Percentiles rank a stretch among this genome's conserved stretches.
Evolutionary conservation across 2,329 filamentous ascomycete species (phyloP).

Genomic region (Boeremia exigua): DNA sequence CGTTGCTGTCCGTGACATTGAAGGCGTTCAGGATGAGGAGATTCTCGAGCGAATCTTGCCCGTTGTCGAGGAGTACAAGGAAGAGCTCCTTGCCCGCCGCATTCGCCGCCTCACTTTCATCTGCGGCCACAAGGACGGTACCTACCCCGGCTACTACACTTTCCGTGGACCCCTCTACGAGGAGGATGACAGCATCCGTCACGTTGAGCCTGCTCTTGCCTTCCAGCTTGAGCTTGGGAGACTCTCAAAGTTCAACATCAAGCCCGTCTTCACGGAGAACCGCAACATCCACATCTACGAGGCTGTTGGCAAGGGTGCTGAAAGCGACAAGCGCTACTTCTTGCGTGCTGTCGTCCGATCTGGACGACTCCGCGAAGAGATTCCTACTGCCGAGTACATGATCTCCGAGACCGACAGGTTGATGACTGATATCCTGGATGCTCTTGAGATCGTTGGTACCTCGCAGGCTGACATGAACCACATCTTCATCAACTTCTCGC

Average conservation of each 20-base stretch:
- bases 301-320: constrained; percentile 90
- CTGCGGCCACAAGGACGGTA: constrained; percentile 90
- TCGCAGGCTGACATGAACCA: constrained; percentile 99
- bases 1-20: constrained; percentile 86
- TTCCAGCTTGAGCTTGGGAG: constrained; percentile 98
- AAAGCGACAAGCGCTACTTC: constrained; percentile 98
- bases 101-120: constrained; percentile 95
- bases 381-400: constrained; percentile 97
- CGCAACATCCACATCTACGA: constrained; percentile 99
- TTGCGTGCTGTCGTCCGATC: constrained; percentile 94
- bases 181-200: constrained; percentile 95
- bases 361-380: constrained; percentile 93
- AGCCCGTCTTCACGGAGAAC: constrained; percentile 98
- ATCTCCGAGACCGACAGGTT: constrained; percentile 96
- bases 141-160: constrained; percentile 96
- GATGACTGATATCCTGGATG: constrained; percentile 97
- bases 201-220: constrained; percentile 93
- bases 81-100: constrained; percentile 79
- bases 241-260: constrained; percentile 96
- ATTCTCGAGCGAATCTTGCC: constrained; percentile 75
- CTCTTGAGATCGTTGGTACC: constrained; percentile 97
- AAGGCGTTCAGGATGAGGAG: constrained; percentile 82
- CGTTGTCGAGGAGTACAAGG: constrained; percentile 80
- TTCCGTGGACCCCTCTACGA: constrained; percentile 91
- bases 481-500: constrained; percentile 99